Conservation (phyloP, 371 early-diverging fungal species). For the Mycotypha africana region DNA sequence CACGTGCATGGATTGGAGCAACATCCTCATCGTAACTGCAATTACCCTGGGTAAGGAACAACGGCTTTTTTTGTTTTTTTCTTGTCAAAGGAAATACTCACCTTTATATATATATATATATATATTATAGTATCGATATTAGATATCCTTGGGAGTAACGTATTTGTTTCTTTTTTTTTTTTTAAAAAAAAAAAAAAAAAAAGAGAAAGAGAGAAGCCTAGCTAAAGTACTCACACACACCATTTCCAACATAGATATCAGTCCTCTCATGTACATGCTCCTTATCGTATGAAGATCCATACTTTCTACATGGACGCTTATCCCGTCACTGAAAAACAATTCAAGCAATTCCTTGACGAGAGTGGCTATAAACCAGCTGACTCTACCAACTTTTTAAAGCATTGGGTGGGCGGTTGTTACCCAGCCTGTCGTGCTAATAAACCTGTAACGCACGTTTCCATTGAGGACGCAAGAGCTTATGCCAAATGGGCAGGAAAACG, state of each 20-base stretch:
- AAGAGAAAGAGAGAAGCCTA: no score
- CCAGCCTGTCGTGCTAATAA: conserved; percentile 20
- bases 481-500: conserved; percentile 30
- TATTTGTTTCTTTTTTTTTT: neutral
- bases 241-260: conserved; percentile 5
- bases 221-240: neutral
- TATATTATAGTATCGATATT: conserved; percentile 16
- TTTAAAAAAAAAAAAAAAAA: no score
- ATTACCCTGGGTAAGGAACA: conserved; percentile 12
- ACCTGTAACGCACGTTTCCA: conserved; percentile 25
- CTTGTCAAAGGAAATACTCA: neutral
- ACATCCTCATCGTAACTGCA: conserved; percentile 3
- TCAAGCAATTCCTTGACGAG: conserved; percentile 21
- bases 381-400: conserved; percentile 24
- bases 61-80: neutral
- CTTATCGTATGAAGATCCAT: conserved; percentile 19
- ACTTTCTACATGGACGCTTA: conserved; percentile 26
- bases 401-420: conserved; percentile 24
- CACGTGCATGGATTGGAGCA: conserved; percentile 10
- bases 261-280: conserved; percentile 11
- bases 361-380: conserved; percentile 20
- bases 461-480: conserved; percentile 30
- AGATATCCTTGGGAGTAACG: conserved; percentile 26
- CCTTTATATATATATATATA: neutral
- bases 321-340: conserved; percentile 23